Evolutionary conservation across 306 rosid species (phyloP), one percentile per base, ranked within the genome.

Genomic region (Prunus dulcis): DNA sequence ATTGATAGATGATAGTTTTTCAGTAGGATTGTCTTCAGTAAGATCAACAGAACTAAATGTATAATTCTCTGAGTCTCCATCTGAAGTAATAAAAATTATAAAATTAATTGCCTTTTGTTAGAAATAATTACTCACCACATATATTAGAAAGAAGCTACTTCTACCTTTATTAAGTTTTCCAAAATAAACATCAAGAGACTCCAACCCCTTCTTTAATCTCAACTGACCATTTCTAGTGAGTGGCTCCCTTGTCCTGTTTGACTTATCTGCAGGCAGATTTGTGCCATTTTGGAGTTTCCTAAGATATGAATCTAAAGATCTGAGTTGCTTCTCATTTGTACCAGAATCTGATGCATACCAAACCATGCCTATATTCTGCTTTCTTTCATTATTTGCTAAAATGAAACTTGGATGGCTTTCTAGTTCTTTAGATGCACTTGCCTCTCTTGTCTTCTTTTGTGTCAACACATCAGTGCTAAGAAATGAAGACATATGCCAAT

Each of bases 151-250:
- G 2, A n/a, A 13, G 6, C 27, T 6, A 20, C 51, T 56, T 14
- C 72, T 84, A 85, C 95, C 95, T 74, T 77, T 4, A 61, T 84
- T 73, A 70, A 89, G 84, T 84, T 92, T 90, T 55, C 82, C 87
- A 81, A 94, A 86, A 84, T 86, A 94, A 65, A 82, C 85, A 49
- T 88, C 86, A 58, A 94, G 96, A 69, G 88, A 84, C n/a, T 81
- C 83, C 70, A 94, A 64, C 79, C 78, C 90, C 78, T 73, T 76
- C 82, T 78, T 85, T 62, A 80, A 65, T 80, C 67, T 70, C 38
- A 78, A 51, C 66, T 83, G 83, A 60, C 47, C 78, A 72, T 56
- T 77, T 69, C 53, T 72, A 9, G 76, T 70, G 51, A 52, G n/a
- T 69, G 46, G 64, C 84, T 77, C 82, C 25, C 9, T 67, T 63